Evolutionary conservation across 1,139 yeast genomes (phyloP), one percentile per base, ranked within the genome.

Genomic region (Nakaseomyces delphensis): DNA sequence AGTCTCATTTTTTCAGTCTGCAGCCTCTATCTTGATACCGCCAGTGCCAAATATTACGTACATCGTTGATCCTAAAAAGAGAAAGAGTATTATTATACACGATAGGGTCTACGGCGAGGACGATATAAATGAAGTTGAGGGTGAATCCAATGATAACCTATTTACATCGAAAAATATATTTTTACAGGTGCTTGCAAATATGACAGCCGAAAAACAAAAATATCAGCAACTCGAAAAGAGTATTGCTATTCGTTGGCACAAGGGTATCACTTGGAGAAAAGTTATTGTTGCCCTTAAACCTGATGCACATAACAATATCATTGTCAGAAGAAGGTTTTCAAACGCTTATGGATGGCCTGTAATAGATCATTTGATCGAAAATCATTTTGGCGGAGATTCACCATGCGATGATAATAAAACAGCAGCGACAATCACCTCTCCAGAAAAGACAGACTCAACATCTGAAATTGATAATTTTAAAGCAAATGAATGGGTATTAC

Each of bases 261-360:
- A 74, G 43, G 79, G 74, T 9, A 71, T 86, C 79, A 64, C 75
- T 3, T 91, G 98, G 98, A 69, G 97, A 33, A 91, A 91, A 63
- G 95, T 93, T 1, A 67, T 93, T 18, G 96, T 89, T 0, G 76
- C 79, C 33, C 64, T 91, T 46, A 77, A 79, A 50, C 95, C 96
- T 0, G 98, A 91, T 63, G 96, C 98, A 0, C 98, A 91, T 57
- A 91, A 91, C 57, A 93, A 89, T 55, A 87, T 91, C 38, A 71
- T 86, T 24, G 98, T 91, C 1, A 67, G 98, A 50, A 69, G 98
- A 53, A 66, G 89, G 47, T 91, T 85, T 67, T 78, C 95, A 3
- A 91, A 91, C 65, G 97, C 97, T 0, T 87, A 83, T 64, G 98
- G 98, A 2, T 91, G 98, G 98, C 86, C 85, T 0, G 95, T 89